These are phyloP conservation scores for Scheffersomyces parashehatae DNA, from an alignment of 1,139 yeast species.

Conservation along the genomic window DNA sequence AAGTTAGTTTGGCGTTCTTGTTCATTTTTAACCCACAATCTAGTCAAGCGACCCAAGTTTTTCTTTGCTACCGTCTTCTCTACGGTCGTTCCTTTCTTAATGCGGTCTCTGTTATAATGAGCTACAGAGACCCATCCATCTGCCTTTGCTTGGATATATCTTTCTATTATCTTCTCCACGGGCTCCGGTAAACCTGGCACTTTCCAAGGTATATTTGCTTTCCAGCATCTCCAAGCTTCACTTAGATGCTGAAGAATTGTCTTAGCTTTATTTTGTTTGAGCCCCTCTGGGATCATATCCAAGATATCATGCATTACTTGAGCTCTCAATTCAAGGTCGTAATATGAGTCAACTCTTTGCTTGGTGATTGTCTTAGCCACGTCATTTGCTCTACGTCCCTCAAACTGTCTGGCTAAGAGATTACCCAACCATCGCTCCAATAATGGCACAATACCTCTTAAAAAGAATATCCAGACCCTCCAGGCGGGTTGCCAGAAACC, in stretches of 20 bases:
- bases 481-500: constrained; percentile 99
- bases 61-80: constrained; percentile 94
- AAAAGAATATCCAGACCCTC: constrained; percentile 93
- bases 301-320: constrained; percentile 94
- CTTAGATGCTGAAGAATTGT: constrained; percentile 90
- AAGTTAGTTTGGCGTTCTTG: constrained; percentile 84
- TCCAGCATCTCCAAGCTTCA: constrained; percentile 99
- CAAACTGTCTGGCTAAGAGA: constrained; percentile 87
- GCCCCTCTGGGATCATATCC: constrained; percentile 96
- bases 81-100: constrained; percentile 82
- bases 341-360: constrained; percentile 92
- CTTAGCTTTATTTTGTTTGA: constrained; percentile 83
- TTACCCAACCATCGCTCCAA: constrained; percentile 96
- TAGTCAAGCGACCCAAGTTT: constrained; percentile 85
- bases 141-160: constrained; percentile 92
- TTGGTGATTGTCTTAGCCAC: constrained; percentile 93
- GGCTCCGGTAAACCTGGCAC: constrained; percentile 97
- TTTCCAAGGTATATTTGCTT: constrained; percentile 97
- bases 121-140: constrained; percentile 97
- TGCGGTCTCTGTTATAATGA: constrained; percentile 87
- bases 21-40: constrained; percentile 90
- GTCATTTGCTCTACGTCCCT: constrained; percentile 91
- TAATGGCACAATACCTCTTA: constrained; percentile 91
- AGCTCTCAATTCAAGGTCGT: constrained; percentile 89
- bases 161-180: constrained; percentile 77